These are phyloP conservation scores for Trypanosoma congolense DNA, from an alignment of 208 protist species.

Conservation along the genomic window DNA sequence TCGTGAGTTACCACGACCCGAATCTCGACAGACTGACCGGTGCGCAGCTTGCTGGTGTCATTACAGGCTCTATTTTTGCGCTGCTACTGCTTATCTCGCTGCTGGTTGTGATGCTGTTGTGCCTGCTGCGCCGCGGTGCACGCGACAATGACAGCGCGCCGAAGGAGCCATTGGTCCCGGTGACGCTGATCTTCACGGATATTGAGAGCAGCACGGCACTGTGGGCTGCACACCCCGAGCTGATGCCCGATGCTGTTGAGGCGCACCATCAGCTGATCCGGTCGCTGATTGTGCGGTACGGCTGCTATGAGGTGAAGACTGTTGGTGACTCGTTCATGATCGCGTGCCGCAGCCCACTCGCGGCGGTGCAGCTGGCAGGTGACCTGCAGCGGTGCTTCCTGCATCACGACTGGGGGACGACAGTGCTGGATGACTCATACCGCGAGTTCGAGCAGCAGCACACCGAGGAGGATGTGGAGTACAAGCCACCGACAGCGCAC, in stretches of 20 bases:
- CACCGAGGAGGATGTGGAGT: conserved; percentile 12
- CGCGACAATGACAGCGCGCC: conserved; percentile 44
- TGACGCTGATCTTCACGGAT: conserved; percentile 75
- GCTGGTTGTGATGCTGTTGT: neutral
- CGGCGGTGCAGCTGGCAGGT: neutral
- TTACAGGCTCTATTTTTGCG: conserved; percentile 15
- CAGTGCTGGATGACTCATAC: conserved; percentile 36
- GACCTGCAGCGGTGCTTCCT: conserved; percentile 16
- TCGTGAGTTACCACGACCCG: conserved; percentile 24
- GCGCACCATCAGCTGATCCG: conserved; percentile 61
- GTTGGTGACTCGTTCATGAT: conserved; percentile 66
- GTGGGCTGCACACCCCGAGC: conserved; percentile 43
- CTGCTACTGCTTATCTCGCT: conserved; percentile 8
- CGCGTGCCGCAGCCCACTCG: neutral
- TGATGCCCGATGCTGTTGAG: conserved; percentile 58
- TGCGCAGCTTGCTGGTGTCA: conserved; percentile 25
- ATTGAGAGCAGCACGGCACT: conserved; percentile 76
- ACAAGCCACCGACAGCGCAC: conserved; percentile 22
- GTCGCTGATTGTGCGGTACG: conserved; percentile 42
- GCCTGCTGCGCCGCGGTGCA: conserved; percentile 22
- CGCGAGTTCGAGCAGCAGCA: conserved; percentile 31
- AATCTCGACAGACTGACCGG: conserved; percentile 12
- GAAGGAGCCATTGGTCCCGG: conserved; percentile 29
- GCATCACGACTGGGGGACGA: conserved; percentile 38
- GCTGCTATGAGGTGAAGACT: conserved; percentile 81